A percentile compares a stretch with the other conserved stretches of the same genome.
phyloP scores from a whole-genome alignment of 176 grass and related monocot genomes.

The Zoysia japonica region DNA sequence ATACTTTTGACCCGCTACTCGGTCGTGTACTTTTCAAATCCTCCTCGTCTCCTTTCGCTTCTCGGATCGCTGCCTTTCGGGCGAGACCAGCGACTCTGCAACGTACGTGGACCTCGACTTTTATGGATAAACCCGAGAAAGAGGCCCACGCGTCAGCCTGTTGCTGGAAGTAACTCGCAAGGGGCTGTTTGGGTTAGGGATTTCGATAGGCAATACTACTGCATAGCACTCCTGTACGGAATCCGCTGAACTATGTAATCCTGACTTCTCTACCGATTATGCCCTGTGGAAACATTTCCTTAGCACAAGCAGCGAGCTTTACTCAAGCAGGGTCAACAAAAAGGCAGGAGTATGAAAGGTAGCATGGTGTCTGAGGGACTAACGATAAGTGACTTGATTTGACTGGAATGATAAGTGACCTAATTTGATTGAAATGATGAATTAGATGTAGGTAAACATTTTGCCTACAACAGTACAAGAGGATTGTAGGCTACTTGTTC shows the following conservation, averaged over 20 bases:
- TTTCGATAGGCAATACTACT: too few relatives aligned
- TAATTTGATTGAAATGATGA: neutral
- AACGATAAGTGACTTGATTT: neutral
- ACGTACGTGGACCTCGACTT: neutral
- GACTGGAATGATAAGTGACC: neutral
- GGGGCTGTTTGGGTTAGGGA: too few relatives aligned
- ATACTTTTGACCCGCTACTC: neutral
- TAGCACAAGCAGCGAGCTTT: too few relatives aligned
- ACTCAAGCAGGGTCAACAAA: too few relatives aligned
- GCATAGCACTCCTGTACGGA: too few relatives aligned
- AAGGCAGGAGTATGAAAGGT: too few relatives aligned
- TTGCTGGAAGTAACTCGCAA: neutral
- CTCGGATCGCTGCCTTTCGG: neutral
- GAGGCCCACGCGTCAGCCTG: neutral
- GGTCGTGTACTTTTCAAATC: slow-evolving; percentile 14
- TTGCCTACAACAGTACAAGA: neutral
- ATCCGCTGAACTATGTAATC: neutral
- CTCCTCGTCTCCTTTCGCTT: neutral
- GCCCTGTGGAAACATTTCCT: too few relatives aligned
- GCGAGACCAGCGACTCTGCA: neutral
- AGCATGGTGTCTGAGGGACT: too few relatives aligned
- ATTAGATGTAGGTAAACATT: neutral
- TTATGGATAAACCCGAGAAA: neutral
- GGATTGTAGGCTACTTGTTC: slow-evolving; percentile 13
- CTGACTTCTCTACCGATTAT: neutral